Base-by-base conservation (phyloP, 768 basidiomycete genomes). In the Tricholoma matsutake region DNA sequence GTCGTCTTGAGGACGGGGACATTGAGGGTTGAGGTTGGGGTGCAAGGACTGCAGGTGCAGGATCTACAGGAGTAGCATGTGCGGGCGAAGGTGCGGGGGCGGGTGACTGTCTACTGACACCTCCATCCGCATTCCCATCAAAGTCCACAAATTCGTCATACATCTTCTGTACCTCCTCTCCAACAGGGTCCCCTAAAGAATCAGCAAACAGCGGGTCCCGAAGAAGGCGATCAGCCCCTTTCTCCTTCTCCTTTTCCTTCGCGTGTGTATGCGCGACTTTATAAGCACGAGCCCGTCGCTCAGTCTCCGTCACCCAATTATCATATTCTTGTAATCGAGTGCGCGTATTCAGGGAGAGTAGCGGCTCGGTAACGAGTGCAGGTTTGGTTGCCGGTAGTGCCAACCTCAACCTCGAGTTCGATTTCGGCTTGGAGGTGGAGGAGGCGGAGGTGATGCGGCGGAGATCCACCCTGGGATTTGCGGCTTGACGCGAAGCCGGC, bases 81-180 rank as follows among this genome's bases (percentile, higher is more conserved):
- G 31, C 51, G 29, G 52, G 52, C 16, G 51, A 20, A 52, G 11
- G 31, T 52, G 31, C 51, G 29, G 52, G 52, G n/a, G 25, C 52
- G 25, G 32, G 52, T 10, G 52, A 28, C 10, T 53, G 52, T 13
- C 25, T 9, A 20, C 43, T 7, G 20, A 45, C 7, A n/a, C 18
- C 43, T 1, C 18, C 18, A 18, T 45, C 43, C n/a, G 7, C 43
- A 45, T 45, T 20, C 43, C 43, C 43, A 18, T 45, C 18, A 18
- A 45, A 62, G 31, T 64, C 59, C 47, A 64, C 61, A 57, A 25
- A 57, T 13, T 62, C 56, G 1, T 63, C 47, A 43, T 60, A 60
- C 63, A 66, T 60, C 45, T 51, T 34, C 45, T 52, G 49, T 18
- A 58, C 47, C 20, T 43, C 51, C 2, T 58, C 31, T 10, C 14